Evolutionary conservation across 1,139 yeast species (phyloP).

Genomic region (Keqinozyma sinolaborantium): DNA sequence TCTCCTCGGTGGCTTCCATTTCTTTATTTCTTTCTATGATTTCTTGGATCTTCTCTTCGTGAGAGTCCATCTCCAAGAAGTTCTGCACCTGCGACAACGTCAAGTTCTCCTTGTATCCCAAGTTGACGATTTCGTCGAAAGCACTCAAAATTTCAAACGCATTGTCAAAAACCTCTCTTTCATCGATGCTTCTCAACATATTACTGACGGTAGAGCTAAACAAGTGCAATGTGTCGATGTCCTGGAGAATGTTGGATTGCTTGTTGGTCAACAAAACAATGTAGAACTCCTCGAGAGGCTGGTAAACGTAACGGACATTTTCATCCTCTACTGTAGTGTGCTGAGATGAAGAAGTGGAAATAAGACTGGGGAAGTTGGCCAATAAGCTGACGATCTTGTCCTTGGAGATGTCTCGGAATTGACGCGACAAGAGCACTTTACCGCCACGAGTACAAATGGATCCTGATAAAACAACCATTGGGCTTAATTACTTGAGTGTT

Average conservation of each 20-base stretch:
- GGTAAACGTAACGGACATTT: conserved; percentile 88
- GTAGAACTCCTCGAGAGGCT: conserved; percentile 92
- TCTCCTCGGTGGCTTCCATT: conserved; percentile 93
- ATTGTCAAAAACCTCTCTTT: conserved; percentile 75
- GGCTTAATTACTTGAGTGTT: conserved; percentile 1
- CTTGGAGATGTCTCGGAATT: conserved; percentile 79
- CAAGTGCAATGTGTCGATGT: conserved; percentile 85
- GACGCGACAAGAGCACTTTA: conserved; percentile 88
- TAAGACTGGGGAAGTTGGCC: conserved; percentile 81
- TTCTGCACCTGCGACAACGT: conserved; percentile 81
- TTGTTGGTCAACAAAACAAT: conserved; percentile 89
- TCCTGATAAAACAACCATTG: conserved; percentile 72
- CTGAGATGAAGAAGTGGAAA: conserved; percentile 69
- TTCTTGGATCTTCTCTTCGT: conserved; percentile 97
- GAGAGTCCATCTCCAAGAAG: conserved; percentile 95
- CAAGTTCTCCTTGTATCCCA: conserved; percentile 89
- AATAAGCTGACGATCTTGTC: conserved; percentile 85
- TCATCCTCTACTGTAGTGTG: conserved; percentile 96
- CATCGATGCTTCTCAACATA: conserved; percentile 71
- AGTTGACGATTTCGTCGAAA: conserved; percentile 86
- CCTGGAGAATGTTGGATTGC: conserved; percentile 90
- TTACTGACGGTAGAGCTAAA: conserved; percentile 81
- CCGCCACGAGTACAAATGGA: conserved; percentile 96
- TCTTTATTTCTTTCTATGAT: conserved; percentile 96
- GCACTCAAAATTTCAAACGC: conserved; percentile 90